Evolutionary conservation across 2,329 filamentous ascomycete species (phyloP).

Genomic region (Fonsecaea monophora): DNA sequence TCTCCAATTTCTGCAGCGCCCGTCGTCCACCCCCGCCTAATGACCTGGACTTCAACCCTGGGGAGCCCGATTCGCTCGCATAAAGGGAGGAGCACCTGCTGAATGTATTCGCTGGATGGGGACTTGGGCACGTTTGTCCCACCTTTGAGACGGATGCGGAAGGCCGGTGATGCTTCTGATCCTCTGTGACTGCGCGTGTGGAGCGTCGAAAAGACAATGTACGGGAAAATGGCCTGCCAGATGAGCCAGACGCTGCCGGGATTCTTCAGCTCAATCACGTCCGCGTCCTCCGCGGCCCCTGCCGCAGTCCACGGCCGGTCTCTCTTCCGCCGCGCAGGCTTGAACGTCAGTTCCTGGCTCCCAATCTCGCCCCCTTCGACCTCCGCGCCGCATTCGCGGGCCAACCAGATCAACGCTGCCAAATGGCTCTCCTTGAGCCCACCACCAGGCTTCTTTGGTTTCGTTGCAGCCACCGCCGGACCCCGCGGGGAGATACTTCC

Average conservation of each 20-base stretch:
- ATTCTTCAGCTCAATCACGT: conserved; percentile 53
- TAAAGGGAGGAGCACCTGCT: conserved; percentile 63
- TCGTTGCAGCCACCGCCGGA: conserved; percentile 19
- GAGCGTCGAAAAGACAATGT: conserved; percentile 54
- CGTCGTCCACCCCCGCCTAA: conserved; percentile 63
- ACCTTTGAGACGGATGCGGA: conserved; percentile 58
- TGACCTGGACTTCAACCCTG: conserved; percentile 50
- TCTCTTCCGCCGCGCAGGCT: conserved; percentile 17
- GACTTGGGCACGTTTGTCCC: conserved; percentile 62
- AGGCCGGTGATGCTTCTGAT: conserved; percentile 19
- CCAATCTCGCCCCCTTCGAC: conserved; percentile 47
- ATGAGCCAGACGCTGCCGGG: conserved; percentile 63
- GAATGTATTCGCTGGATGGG: conserved; percentile 61
- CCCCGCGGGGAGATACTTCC: background rate
- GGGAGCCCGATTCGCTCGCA: conserved; percentile 60
- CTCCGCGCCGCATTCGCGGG: conserved; percentile 55
- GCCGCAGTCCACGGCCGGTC: background rate
- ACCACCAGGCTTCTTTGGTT: conserved; percentile 46
- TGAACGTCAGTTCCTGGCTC: conserved; percentile 46
- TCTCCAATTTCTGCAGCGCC: conserved; percentile 53
- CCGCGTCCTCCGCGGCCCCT: background rate
- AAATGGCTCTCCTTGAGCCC: conserved; percentile 66
- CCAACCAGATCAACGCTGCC: conserved; percentile 61
- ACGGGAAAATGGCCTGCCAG: conserved; percentile 66
- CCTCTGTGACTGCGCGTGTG: background rate